Evolutionary conservation across 331 rosid genomes (phyloP).

Genomic region (Erythrophleum ivorense): DNA sequence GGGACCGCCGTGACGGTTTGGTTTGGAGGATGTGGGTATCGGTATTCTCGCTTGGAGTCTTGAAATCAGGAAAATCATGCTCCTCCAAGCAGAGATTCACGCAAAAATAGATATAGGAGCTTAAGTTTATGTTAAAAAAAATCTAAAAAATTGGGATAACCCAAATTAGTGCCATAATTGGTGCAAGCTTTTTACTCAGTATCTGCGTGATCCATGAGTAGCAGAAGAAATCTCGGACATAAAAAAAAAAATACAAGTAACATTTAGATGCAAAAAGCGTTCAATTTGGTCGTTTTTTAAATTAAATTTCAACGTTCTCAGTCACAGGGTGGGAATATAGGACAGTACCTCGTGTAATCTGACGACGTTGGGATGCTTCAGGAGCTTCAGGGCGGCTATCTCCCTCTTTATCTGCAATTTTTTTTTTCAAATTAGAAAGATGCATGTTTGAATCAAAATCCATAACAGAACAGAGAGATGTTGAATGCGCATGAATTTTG

Average conservation of each 20-base stretch:
- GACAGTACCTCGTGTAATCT: slow-evolving; percentile 64
- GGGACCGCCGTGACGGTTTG: background rate
- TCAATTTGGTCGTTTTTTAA: background rate
- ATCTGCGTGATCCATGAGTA: background rate
- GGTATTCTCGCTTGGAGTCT: background rate
- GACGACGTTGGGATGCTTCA: slow-evolving; percentile 68
- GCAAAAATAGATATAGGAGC: background rate
- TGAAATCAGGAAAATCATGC: background rate
- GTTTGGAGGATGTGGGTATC: background rate
- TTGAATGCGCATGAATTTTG: background rate
- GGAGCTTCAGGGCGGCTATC: slow-evolving; percentile 64
- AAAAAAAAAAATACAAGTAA: background rate
- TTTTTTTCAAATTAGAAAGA: background rate
- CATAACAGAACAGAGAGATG: background rate
- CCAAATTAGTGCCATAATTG: background rate
- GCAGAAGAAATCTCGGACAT: background rate
- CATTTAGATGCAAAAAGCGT: background rate
- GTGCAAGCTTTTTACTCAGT: background rate
- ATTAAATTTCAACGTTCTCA: background rate
- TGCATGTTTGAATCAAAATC: background rate
- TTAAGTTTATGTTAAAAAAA: background rate
- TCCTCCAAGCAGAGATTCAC: background rate
- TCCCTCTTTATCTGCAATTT: slow-evolving; percentile 68
- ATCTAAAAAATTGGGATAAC: background rate
- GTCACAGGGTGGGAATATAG: background rate